Percentiles rank a stretch among this genome's conserved stretches.
These are phyloP conservation scores for Claviceps sp. DNA, from an alignment of 2,329 filamentous ascomycete species.

Conservation along the genomic window DNA sequence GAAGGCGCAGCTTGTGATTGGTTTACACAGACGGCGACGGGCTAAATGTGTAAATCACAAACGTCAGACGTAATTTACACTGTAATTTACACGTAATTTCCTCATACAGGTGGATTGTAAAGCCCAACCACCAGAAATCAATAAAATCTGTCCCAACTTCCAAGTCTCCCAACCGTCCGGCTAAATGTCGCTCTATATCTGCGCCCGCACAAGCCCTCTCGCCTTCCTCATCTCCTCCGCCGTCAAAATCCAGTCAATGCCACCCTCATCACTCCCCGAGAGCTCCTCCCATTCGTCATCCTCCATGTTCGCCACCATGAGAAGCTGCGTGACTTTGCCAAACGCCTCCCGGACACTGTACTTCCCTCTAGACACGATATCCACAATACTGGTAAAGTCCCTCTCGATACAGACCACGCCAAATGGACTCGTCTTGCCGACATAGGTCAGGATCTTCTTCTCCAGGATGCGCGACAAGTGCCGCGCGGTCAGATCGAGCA, in stretches of 20 bases:
- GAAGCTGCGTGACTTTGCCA: constrained; percentile 62
- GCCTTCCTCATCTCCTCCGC: constrained; percentile 62
- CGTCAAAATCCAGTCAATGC: constrained; percentile 58
- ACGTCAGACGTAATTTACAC: no score
- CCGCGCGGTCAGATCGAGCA: constrained; percentile 59
- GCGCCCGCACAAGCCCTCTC: constrained; percentile 45
- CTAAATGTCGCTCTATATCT: not conserved
- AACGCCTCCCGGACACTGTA: constrained; percentile 72
- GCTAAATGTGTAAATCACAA: no score
- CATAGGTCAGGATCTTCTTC: constrained; percentile 72
- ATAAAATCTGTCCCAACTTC: no score
- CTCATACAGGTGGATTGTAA: no score
- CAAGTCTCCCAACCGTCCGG: no score
- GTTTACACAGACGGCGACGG: no score
- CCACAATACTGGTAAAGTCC: constrained; percentile 66
- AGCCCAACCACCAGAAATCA: no score
- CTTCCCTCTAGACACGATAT: constrained; percentile 52
- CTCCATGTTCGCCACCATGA: constrained; percentile 85
- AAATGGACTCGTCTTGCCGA: constrained; percentile 65
- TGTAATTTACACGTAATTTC: no score
- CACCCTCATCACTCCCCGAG: constrained; percentile 38
- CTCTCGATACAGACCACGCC: constrained; percentile 75
- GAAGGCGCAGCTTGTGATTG: no score
- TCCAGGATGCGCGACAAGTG: constrained; percentile 72
- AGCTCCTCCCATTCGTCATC: constrained; percentile 89